A percentile compares a stretch with the other conserved stretches of the same genome.
phyloP scores from a whole-genome alignment of 331 rosid species.

The Cydonia oblonga region DNA sequence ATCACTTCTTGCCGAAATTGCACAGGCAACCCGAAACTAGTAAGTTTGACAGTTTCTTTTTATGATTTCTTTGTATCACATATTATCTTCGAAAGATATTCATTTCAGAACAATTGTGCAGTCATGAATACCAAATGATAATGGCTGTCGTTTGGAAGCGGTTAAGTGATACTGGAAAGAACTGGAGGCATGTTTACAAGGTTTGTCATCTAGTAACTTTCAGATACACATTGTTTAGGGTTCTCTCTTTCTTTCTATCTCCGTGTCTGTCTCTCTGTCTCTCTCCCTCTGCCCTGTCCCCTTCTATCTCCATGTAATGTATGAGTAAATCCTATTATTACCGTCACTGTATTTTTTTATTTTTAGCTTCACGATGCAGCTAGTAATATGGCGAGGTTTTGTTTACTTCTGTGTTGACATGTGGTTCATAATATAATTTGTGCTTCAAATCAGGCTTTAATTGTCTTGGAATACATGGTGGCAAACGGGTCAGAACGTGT shows the following conservation, averaged over 20 bases:
- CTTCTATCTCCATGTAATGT: neutral
- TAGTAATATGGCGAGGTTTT: neutral
- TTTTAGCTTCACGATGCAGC: neutral
- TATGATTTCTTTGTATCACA: constrained; percentile 1
- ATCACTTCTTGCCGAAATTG: constrained; percentile 82
- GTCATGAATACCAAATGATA: constrained; percentile 84
- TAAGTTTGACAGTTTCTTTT: constrained; percentile 25
- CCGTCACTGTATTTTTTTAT: neutral
- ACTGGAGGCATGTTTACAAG: constrained; percentile 96
- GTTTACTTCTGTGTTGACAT: neutral
- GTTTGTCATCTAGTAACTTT: constrained; percentile 14
- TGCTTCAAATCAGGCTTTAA: constrained; percentile 50
- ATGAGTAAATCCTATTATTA: neutral
- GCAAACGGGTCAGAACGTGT: constrained; percentile 84
- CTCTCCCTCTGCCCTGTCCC: neutral
- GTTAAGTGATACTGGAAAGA: constrained; percentile 84
- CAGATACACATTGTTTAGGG: constrained; percentile 2
- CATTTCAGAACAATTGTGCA: constrained; percentile 33
- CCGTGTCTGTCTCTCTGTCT: neutral
- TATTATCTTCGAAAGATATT: constrained; percentile 14
- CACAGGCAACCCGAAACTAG: constrained; percentile 68
- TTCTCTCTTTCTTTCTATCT: neutral
- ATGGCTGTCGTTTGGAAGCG: constrained; percentile 87
- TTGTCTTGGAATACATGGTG: constrained; percentile 75
- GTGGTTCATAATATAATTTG: neutral